Conservation (phyloP, 768 basidiomycete species). For the Suillus ampliporus region DNA sequence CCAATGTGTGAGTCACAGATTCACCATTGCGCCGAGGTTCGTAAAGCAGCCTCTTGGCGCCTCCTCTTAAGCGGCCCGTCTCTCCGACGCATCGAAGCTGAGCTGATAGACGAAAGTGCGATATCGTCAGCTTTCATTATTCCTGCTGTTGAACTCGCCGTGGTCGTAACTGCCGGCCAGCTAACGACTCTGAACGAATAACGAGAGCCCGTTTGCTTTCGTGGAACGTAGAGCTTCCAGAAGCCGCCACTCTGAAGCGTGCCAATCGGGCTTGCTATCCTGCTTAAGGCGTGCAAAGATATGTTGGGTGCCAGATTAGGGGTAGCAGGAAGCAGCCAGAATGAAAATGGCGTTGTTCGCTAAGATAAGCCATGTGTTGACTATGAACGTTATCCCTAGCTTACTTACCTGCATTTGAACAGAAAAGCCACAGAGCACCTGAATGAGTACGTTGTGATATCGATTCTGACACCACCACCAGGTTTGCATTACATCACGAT, state of each 20-base stretch:
- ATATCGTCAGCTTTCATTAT: not conserved
- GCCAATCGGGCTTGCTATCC: not conserved
- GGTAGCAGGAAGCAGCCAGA: not conserved
- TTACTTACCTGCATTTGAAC: not conserved
- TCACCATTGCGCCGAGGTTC: conserved; percentile 22
- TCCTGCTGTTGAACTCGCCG: not conserved
- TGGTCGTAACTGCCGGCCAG: not conserved
- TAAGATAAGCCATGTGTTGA: not conserved
- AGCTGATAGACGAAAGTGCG: not conserved
- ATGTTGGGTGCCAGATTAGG: not conserved
- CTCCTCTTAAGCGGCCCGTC: conserved; percentile 21
- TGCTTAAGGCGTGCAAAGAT: not conserved
- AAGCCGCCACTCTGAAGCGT: not conserved
- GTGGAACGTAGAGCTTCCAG: not conserved
- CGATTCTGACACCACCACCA: too few relatives aligned
- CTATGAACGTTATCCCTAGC: not conserved
- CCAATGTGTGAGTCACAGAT: not conserved
- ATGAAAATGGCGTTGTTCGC: not conserved
- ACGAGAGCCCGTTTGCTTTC: not conserved
- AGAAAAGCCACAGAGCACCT: not conserved
- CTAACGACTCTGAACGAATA: not conserved
- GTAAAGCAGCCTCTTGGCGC: conserved; percentile 8
- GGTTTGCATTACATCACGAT: too few relatives aligned
- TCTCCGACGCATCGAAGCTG: conserved; percentile 19
- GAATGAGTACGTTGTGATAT: not conserved